Percentiles rank a stretch among this genome's conserved stretches.
Conservation (phyloP, 2,329 filamentous ascomycete genomes). For the Myriangium duriaei region DNA sequence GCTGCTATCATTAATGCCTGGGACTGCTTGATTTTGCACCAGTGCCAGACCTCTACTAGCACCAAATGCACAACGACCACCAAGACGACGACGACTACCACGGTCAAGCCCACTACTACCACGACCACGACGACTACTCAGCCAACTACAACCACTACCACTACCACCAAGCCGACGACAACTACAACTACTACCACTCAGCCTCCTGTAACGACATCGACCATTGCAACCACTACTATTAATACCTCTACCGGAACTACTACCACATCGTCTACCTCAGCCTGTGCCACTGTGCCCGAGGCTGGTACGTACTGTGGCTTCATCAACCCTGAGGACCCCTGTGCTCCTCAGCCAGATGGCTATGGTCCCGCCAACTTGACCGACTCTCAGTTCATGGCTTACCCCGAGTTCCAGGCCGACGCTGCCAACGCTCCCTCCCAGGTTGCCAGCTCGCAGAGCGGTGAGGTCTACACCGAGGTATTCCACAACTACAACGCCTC, state of each 20-base stretch:
- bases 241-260: slow-evolving; percentile 3
- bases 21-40: slow-evolving; percentile 9
- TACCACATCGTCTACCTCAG: slow-evolving; percentile 16
- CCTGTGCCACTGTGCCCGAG: slow-evolving; percentile 21
- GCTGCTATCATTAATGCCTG: slow-evolving; percentile 9
- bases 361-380: slow-evolving; percentile 20
- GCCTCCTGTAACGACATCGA: slow-evolving; percentile 3
- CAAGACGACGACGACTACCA: slow-evolving; percentile 3
- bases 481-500: slow-evolving; percentile 23
- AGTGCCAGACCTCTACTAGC: slow-evolving; percentile 2
- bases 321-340: slow-evolving; percentile 27
- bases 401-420: slow-evolving; percentile 16
- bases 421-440: slow-evolving; percentile 13
- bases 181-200: slow-evolving; percentile 10
- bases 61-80: slow-evolving; percentile 10
- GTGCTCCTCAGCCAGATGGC: slow-evolving; percentile 25
- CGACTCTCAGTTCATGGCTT: slow-evolving; percentile 17
- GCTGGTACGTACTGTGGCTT: slow-evolving; percentile 26
- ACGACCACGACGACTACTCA: slow-evolving; percentile 7
- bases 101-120: slow-evolving; percentile 9
- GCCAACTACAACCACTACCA: slow-evolving; percentile 4
- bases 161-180: slow-evolving; percentile 7
- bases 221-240: neutral
- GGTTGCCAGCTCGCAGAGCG: slow-evolving; percentile 3
- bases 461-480: slow-evolving; percentile 18